Percentiles rank a stretch among this genome's conserved stretches.
Evolutionary conservation across 495 filamentous ascomycete genomes (phyloP).

Genomic region (Annulohypoxylon maeteangense): DNA sequence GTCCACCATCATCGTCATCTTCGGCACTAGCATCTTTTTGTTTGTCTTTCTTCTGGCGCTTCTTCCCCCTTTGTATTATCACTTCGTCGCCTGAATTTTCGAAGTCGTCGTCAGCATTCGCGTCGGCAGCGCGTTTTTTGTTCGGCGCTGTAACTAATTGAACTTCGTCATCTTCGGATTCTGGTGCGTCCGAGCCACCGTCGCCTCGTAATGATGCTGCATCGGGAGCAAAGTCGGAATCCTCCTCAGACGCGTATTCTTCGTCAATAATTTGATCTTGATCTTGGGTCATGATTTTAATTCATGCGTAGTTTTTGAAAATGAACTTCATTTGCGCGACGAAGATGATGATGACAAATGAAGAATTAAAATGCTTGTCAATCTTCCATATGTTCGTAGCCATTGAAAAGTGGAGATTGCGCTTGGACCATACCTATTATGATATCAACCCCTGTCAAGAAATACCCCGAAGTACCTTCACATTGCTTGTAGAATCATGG

Average conservation of each 20-base stretch:
- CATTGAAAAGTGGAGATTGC: background rate
- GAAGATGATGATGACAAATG: background rate
- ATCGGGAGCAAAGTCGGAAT: conserved; percentile 77
- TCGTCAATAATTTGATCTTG: conserved; percentile 56
- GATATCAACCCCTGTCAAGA: background rate
- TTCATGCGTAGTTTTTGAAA: background rate
- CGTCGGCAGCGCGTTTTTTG: conserved; percentile 54
- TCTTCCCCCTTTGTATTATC: conserved; percentile 70
- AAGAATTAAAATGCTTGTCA: background rate
- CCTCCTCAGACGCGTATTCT: conserved; percentile 75
- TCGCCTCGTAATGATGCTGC: conserved; percentile 61
- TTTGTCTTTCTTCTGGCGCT: conserved; percentile 65
- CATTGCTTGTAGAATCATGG: no score
- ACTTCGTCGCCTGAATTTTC: conserved; percentile 83
- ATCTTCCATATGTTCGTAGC: background rate
- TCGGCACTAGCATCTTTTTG: conserved; percentile 56
- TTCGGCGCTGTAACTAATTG: conserved; percentile 42
- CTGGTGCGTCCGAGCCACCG: conserved; percentile 53
- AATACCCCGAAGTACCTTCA: no score
- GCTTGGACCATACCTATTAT: conserved; percentile 5
- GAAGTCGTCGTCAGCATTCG: conserved; percentile 59
- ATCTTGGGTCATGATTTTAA: conserved; percentile 33
- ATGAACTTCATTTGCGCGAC: background rate
- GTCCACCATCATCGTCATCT: conserved; percentile 72
- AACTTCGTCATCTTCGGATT: conserved; percentile 55